Base-by-base conservation (phyloP, 179 eudicot species). In the Monotropa hypopitys region DNA sequence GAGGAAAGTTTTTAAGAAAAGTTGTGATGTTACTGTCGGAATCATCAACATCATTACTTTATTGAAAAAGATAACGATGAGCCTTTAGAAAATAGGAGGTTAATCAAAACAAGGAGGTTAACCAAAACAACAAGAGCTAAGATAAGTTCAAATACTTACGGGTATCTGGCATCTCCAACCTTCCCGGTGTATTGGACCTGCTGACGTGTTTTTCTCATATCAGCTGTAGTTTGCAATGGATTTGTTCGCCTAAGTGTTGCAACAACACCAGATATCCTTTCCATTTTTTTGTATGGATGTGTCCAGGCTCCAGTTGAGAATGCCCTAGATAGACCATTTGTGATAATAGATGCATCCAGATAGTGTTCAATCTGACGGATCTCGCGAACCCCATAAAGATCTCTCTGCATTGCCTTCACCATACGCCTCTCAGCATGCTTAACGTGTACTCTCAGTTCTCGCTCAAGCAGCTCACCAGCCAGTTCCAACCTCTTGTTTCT, bases 121-220 rank as follows among this genome's bases (percentile, higher is more conserved):
- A 18, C 10, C 38, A 15, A 45, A 73, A n/a, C 42, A 8, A 21
- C 40, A 78, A 82, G 8, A 38, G 76, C 20, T 43, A 57, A 5
- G 16, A 15, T 26, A 46, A 51, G 75, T 68, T 72, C 16, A 53
- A 81, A 3, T 30, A 84, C 99, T 89, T 84, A 95, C 97, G 99
- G 99, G 88, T 91, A 95, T 95, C 99, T 80, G 38, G 97, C 99
- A 86, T 93, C 99, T 28, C 99, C 99, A 67, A 86, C 97, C 80
- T 88, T 91, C 63, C 99, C 99, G 0, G 99, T 89, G 85, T 95
- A 95, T 4, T 86, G 74, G 72, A 95, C 99, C 65, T 89, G 95
- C 72, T 90, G 97, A 13, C 99, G 97, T 23, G 92, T 85, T 81
- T 87, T 93, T 81, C 97, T 87, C 95, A 95, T 86, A 84, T 95